Evolutionary conservation across 805 yeast species (phyloP), one percentile per base, ranked within the genome.

Genomic region (Lipomyces spencermartinsiae): DNA sequence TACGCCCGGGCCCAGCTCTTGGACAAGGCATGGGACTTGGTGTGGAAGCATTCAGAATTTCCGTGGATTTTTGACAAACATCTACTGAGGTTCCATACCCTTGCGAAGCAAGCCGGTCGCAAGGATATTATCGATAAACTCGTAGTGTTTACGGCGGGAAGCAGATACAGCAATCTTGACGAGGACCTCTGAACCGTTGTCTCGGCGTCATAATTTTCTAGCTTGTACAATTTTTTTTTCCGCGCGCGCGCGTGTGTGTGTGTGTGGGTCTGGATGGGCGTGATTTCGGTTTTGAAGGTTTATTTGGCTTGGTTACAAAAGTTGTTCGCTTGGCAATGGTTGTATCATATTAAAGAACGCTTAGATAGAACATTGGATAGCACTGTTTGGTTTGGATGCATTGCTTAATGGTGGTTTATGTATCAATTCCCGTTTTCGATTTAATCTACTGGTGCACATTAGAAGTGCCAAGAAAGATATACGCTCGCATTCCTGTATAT

Each of bases 1-100:
- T 61, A 65, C 59, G 72, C 71, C 8, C 61, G 68, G 4, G 64
- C 65, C 9, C 62, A 59, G 16, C 53, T 46, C 7, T 65, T 70
- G 25, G 58, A 59, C 14, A 58, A 61, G 31, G 74, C 70, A 10
- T 54, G 63, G 7, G 54, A 25, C 6, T 29, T 70, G 0, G 58
- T 71, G 9, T 29, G 46, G 9, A 43, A 61, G 9, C 39, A 64
- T 16, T 34, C 33, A 7, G 29, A 35, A 16, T 59, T 62, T 19
- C 37, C 46, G 10, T 71, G 66, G 66, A 60, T 58, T 16, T 55
- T 58, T 29, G 49, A 43, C 19, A 49, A 59, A 10, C 65, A 67
- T 33, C 53, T 71, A 6, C 12, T 12, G 3, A 39, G 59, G 7
- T 39, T 71, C 7, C 61, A 63, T 39, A 49, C 61, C 10, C 57